Evolutionary conservation across 345 rosid genomes (phyloP).

Genomic region (Hypericum perforatum): DNA sequence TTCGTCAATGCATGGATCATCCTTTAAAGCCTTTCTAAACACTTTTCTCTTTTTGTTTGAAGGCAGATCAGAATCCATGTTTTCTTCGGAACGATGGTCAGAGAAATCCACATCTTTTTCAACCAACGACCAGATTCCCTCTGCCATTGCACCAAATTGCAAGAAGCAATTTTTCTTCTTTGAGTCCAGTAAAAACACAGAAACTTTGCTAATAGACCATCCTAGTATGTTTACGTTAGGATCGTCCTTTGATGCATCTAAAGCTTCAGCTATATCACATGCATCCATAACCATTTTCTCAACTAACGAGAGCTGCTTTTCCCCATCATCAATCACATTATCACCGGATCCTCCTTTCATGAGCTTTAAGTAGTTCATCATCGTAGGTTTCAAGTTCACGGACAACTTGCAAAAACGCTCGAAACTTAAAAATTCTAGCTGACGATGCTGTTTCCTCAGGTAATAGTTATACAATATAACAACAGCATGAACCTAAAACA

Average conservation of each 20-base stretch:
- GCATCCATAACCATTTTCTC: slow-evolving; percentile 61
- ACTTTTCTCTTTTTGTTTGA: slow-evolving; percentile 27
- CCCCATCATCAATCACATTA: slow-evolving; percentile 24
- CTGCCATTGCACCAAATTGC: slow-evolving; percentile 35
- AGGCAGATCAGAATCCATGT: slow-evolving; percentile 9
- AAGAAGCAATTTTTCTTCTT: slow-evolving; percentile 42
- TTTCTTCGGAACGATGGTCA: slow-evolving; percentile 14
- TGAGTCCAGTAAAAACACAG: slow-evolving; percentile 50
- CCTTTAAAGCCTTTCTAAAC: slow-evolving; percentile 15
- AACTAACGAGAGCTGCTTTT: slow-evolving; percentile 32
- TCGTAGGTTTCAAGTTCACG: slow-evolving; percentile 37
- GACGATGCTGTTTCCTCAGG: slow-evolving; percentile 46
- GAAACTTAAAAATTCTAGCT: slow-evolving; percentile 38
- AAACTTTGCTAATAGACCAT: slow-evolving; percentile 50
- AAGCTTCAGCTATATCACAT: slow-evolving; percentile 42
- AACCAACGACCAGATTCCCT: slow-evolving; percentile 71
- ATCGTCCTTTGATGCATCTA: slow-evolving; percentile 36
- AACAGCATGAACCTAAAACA: slow-evolving; percentile 58
- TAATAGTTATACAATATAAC: slow-evolving; percentile 66
- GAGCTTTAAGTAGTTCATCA: slow-evolving; percentile 37
- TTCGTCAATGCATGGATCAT: slow-evolving; percentile 27
- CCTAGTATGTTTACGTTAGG: slow-evolving; percentile 30
- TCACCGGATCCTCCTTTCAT: slow-evolving; percentile 31
- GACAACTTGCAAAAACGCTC: slow-evolving; percentile 57
- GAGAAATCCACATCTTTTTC: slow-evolving; percentile 38